Percentiles rank a stretch among this genome's conserved stretches.
These are phyloP conservation scores for Lachancea sp. DNA, from an alignment of 805 yeast species.

Conservation along the genomic window DNA sequence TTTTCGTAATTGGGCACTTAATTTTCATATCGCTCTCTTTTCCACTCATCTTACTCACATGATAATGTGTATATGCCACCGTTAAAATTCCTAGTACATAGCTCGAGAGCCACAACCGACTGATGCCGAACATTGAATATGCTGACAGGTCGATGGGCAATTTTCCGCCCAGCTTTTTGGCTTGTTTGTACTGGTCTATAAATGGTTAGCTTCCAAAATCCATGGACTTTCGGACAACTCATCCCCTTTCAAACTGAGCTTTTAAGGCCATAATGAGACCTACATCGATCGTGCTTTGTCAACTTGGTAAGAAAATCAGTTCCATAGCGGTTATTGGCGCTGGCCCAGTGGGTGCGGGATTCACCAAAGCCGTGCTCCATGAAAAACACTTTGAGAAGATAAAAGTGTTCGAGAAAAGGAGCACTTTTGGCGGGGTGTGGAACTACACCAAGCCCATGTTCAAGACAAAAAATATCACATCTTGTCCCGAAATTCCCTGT, in stretches of 20 bases:
- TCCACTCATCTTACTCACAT: too few species aligned
- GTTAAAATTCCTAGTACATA: too few species aligned
- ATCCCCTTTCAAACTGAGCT: neutral
- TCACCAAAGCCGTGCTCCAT: conserved; percentile 50
- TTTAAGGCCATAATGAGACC: neutral
- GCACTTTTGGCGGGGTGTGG: conserved; percentile 68
- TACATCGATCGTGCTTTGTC: neutral
- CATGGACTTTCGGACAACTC: neutral
- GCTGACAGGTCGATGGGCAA: too few species aligned
- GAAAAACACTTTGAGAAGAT: conserved; percentile 43
- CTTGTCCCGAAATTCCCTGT: conserved; percentile 27
- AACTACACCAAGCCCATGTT: conserved; percentile 39
- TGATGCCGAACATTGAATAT: too few species aligned
- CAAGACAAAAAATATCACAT: conserved; percentile 9
- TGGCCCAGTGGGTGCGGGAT: conserved; percentile 64
- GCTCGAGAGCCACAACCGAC: too few species aligned
- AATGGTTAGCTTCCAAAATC: too few species aligned
- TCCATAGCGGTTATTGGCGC: conserved; percentile 62
- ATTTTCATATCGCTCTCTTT: too few species aligned
- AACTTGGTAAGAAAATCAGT: conserved; percentile 15
- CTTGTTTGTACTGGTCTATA: too few species aligned
- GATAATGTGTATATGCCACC: too few species aligned
- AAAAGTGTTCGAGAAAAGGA: conserved; percentile 52
- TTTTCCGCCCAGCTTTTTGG: too few species aligned
- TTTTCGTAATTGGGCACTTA: too few species aligned